These are phyloP conservation scores for Neurospora sp. DNA, from an alignment of 495 filamentous ascomycete species.

Conservation along the genomic window DNA sequence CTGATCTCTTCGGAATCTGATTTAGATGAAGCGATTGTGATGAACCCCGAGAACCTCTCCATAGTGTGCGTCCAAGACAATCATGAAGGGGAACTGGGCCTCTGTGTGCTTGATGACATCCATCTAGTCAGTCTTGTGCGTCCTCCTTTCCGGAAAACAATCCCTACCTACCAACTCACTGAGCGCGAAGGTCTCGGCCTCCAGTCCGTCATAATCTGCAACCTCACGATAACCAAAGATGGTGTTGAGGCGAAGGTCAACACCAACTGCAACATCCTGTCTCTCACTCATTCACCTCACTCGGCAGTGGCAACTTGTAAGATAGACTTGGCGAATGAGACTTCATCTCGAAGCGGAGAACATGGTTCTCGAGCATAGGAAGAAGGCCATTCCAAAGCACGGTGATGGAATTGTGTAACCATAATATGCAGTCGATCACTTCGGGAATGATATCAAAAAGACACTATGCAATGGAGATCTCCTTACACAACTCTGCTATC, in stretches of 20 bases:
- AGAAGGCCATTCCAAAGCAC: not conserved
- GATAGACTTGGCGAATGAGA: not conserved
- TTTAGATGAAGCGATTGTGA: too few relatives aligned
- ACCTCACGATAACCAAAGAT: not conserved
- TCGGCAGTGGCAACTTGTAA: not conserved
- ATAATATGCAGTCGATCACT: not conserved
- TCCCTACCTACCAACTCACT: not conserved
- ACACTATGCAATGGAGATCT: not conserved
- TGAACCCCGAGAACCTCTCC: too few relatives aligned
- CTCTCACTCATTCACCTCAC: not conserved
- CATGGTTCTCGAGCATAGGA: not conserved
- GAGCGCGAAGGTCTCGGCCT: not conserved
- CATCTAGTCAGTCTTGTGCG: not conserved
- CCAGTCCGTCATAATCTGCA: not conserved
- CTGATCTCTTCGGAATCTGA: not conserved
- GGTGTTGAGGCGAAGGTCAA: not conserved
- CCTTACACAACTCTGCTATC: not conserved
- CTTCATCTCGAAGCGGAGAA: not conserved
- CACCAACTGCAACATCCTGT: too few relatives aligned
- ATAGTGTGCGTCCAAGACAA: too few relatives aligned
- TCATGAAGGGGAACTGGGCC: too few relatives aligned
- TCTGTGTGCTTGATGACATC: not conserved
- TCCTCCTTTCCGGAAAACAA: not conserved
- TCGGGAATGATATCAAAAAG: not conserved
- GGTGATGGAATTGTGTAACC: not conserved